phyloP scores from a whole-genome alignment of 495 filamentous ascomycete genomes.

The Hypoxylon cercidicola region DNA sequence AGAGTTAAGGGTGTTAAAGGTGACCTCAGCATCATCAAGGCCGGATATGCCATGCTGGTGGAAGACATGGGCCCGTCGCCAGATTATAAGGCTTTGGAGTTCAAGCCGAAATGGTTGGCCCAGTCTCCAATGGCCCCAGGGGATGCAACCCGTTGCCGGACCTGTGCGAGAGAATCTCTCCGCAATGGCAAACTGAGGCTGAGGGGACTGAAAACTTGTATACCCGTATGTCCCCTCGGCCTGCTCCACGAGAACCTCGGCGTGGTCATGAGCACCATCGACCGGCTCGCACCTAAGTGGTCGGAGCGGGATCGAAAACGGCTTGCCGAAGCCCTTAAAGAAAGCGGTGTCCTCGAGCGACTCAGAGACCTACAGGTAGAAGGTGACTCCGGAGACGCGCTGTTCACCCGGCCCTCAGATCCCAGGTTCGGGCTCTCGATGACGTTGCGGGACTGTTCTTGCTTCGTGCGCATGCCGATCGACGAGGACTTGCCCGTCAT shows the following conservation, averaged over 20 bases:
- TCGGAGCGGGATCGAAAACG: constrained; percentile 33
- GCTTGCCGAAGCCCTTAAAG: constrained; percentile 32
- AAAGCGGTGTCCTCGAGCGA: constrained; percentile 51
- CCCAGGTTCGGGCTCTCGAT: constrained; percentile 68
- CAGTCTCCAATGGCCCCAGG: constrained; percentile 82
- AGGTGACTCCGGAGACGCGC: constrained; percentile 60
- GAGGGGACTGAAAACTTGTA: constrained; percentile 29
- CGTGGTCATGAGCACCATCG: constrained; percentile 50
- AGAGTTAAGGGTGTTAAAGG: constrained; percentile 28
- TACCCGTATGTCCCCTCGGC: constrained; percentile 51
- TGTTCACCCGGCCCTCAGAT: constrained; percentile 47
- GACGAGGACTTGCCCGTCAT: constrained; percentile 62
- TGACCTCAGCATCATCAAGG: constrained; percentile 65
- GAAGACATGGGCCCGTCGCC: constrained; percentile 75
- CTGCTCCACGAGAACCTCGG: constrained; percentile 45
- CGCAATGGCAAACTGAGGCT: constrained; percentile 52
- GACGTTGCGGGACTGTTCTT: constrained; percentile 89
- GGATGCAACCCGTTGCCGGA: constrained; percentile 76
- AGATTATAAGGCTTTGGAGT: constrained; percentile 69
- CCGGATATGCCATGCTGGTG: constrained; percentile 76
- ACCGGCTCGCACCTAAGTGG: constrained; percentile 46
- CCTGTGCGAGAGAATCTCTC: constrained; percentile 79
- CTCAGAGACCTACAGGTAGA: constrained; percentile 60
- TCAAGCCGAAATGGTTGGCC: constrained; percentile 95
- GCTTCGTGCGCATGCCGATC: constrained; percentile 73